A percentile compares a stretch with the other conserved stretches of the same genome.
Evolutionary conservation across 1,139 yeast genomes (phyloP).

Genomic region (Pichia sp.): DNA sequence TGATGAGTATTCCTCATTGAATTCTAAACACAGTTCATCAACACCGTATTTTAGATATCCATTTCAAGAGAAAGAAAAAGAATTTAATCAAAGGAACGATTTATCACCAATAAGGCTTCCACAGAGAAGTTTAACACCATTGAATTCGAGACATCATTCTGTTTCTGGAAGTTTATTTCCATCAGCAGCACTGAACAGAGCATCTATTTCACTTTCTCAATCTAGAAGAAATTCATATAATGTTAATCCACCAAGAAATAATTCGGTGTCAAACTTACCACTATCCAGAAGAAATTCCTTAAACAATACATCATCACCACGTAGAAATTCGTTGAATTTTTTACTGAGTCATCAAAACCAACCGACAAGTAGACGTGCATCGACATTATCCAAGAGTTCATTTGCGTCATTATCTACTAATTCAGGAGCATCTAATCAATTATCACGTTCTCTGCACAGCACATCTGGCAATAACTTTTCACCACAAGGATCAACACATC

Average conservation of each 20-base stretch:
- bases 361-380: constrained; percentile 17
- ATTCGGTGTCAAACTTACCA: constrained; percentile 3
- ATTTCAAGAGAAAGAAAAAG: constrained; percentile 44
- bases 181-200: constrained; percentile 10
- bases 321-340: constrained; percentile 16
- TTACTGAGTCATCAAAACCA: too few species aligned
- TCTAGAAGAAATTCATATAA: constrained; percentile 14
- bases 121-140: background rate
- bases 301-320: constrained; percentile 11
- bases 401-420: constrained; percentile 17
- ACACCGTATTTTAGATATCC: constrained; percentile 53
- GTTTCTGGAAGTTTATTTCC: constrained; percentile 7
- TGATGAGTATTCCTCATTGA: constrained; percentile 3
- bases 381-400: constrained; percentile 20
- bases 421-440: constrained; percentile 4
- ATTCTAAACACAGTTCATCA: constrained; percentile 11
- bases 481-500: background rate
- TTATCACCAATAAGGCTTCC: constrained; percentile 5
- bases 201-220: constrained; percentile 14
- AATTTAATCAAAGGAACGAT: background rate
- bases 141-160: constrained; percentile 9
- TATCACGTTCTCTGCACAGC: background rate
- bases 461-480: background rate
- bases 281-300: constrained; percentile 20
- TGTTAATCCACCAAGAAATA: constrained; percentile 3